Conservation (phyloP, 2,329 filamentous ascomycete genomes). For the Cytospora mali region DNA sequence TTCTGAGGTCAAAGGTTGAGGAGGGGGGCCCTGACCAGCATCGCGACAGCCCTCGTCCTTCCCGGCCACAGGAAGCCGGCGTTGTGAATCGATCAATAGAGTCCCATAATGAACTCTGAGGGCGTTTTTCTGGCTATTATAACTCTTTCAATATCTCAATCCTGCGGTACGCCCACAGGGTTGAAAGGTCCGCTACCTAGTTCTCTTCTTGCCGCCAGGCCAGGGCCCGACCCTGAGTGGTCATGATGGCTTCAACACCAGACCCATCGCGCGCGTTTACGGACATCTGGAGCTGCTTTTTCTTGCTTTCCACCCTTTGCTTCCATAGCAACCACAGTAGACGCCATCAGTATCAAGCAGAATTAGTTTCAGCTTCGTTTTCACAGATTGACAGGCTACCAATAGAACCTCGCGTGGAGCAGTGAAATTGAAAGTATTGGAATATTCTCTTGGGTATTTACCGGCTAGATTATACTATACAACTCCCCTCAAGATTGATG, state of each 20-base stretch:
- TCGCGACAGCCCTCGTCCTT: not conserved
- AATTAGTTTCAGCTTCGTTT: slow-evolving; percentile 5
- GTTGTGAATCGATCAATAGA: not conserved
- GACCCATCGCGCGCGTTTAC: slow-evolving; percentile 26
- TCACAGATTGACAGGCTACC: slow-evolving; percentile 2
- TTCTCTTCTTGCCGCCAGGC: slow-evolving; percentile 20
- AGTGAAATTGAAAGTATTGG: not conserved
- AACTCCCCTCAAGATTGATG: slow-evolving; percentile 7
- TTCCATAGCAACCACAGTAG: slow-evolving; percentile 9
- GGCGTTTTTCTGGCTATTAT: not conserved
- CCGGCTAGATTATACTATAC: slow-evolving; percentile 18
- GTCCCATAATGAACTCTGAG: not conserved
- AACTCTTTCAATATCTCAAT: not conserved
- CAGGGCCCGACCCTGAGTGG: slow-evolving; percentile 8
- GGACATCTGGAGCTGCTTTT: not conserved
- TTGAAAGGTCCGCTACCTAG: not conserved
- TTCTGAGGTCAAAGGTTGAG: not conserved
- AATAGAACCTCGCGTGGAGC: slow-evolving; percentile 1
- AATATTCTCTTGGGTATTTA: slow-evolving; percentile 18
- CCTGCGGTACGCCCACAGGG: slow-evolving; percentile 22
- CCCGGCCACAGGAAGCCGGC: too few relatives aligned
- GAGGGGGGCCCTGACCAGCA: not conserved
- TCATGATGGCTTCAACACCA: slow-evolving; percentile 24
- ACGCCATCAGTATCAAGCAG: not conserved
- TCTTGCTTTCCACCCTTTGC: slow-evolving; percentile 1